Percentiles rank a stretch among this genome's conserved stretches.
phyloP scores from a whole-genome alignment of 164 flowering plant genomes.

The Berberis thunbergii region DNA sequence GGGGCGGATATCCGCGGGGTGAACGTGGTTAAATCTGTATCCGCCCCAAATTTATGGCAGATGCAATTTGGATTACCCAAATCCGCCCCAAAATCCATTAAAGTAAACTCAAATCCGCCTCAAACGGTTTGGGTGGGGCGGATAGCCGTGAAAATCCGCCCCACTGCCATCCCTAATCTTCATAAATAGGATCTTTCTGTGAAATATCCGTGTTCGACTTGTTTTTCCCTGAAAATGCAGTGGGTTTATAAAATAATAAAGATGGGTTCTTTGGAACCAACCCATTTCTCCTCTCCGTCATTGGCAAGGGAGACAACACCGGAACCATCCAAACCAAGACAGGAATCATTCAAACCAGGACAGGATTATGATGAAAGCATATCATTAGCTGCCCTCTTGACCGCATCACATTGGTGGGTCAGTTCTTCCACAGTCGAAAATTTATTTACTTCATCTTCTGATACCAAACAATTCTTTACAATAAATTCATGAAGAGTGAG shows the following conservation, averaged over 20 bases:
- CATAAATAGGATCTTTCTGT: conserved; percentile 6
- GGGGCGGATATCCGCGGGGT: too few relatives aligned
- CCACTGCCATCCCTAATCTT: not conserved
- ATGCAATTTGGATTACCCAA: too few relatives aligned
- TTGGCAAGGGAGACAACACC: conserved; percentile 40
- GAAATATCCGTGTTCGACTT: not conserved
- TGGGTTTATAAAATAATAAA: conserved; percentile 24
- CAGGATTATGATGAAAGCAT: conserved; percentile 14
- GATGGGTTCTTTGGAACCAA: conserved; percentile 19
- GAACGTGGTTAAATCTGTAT: too few relatives aligned
- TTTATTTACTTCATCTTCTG: conserved; percentile 14
- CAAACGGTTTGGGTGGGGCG: too few relatives aligned
- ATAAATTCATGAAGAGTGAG: conserved; percentile 22
- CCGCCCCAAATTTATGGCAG: too few relatives aligned
- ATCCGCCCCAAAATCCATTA: too few relatives aligned
- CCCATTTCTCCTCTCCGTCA: conserved; percentile 36
- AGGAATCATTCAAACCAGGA: conserved; percentile 4
- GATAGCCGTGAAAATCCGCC: too few relatives aligned
- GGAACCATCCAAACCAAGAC: not conserved
- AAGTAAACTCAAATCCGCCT: too few relatives aligned
- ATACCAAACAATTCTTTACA: conserved; percentile 11
- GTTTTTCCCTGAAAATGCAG: conserved; percentile 11
- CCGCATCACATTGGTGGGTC: conserved; percentile 25
- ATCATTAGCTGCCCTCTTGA: conserved; percentile 31
- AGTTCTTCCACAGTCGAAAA: conserved; percentile 26